These are phyloP conservation scores for Monilinia fructicola DNA, from an alignment of 2,329 filamentous ascomycete genomes.

Conservation along the genomic window DNA sequence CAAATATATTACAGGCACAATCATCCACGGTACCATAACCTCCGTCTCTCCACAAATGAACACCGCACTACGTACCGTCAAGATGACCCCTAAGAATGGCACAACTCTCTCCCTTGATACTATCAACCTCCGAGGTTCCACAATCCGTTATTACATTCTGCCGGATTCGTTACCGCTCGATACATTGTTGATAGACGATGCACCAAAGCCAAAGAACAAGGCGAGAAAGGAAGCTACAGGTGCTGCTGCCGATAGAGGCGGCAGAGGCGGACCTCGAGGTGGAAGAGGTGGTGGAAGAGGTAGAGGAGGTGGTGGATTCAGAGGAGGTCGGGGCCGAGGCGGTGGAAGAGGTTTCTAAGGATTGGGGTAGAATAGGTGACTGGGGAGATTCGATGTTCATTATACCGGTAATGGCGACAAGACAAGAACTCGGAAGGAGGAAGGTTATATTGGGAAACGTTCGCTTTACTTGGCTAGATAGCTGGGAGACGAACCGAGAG, in stretches of 20 bases:
- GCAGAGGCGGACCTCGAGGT: constrained; percentile 47
- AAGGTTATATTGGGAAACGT: constrained; percentile 5
- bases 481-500: constrained; percentile 1
- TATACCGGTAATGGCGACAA: constrained; percentile 5
- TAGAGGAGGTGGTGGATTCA: constrained; percentile 51
- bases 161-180: constrained; percentile 94
- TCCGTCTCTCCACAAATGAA: constrained; percentile 99
- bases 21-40: constrained; percentile 94
- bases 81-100: constrained; percentile 89
- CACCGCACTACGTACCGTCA: constrained; percentile 89
- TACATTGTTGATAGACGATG: constrained; percentile 92
- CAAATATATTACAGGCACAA: constrained; percentile 67
- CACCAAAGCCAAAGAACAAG: constrained; percentile 99
- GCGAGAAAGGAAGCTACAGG: constrained; percentile 82
- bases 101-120: constrained; percentile 86
- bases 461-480: constrained; percentile 14
- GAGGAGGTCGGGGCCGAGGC: constrained; percentile 53
- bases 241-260: constrained; percentile 47
- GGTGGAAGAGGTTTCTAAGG: constrained; percentile 42
- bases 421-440: background rate
- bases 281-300: constrained; percentile 54
- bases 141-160: constrained; percentile 94
- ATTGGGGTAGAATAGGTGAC: constrained; percentile 1
- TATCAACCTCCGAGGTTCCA: constrained; percentile 95
- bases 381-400: constrained; percentile 15